A percentile compares a stretch with the other conserved stretches of the same genome.
These are phyloP conservation scores for Entophlyctis luteolus DNA, from an alignment of 192 early-diverging fungal genomes.

Conservation along the genomic window DNA sequence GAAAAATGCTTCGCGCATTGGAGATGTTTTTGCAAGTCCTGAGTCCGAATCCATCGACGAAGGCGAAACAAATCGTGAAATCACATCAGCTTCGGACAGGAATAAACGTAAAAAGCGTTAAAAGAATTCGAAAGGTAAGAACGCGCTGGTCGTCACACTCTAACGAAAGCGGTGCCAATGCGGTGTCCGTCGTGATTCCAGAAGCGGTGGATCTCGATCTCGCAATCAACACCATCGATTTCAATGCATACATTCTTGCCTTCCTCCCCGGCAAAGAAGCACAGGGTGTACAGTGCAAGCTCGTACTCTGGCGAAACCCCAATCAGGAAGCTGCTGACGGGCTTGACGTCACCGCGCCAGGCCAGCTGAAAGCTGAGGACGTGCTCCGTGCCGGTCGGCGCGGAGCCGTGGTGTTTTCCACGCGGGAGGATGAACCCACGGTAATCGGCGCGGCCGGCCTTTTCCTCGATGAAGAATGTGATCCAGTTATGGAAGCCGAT, in stretches of 20 bases:
- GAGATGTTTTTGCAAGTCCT: too few relatives aligned
- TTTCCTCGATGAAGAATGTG: constrained; percentile 30
- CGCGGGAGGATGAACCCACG: constrained; percentile 31
- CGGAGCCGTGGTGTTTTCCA: not conserved
- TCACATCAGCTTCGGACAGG: too few relatives aligned
- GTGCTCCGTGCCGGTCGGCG: constrained; percentile 13
- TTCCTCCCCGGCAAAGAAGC: constrained; percentile 21
- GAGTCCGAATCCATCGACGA: too few relatives aligned
- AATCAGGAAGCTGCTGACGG: constrained; percentile 36
- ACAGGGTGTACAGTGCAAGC: constrained; percentile 39
- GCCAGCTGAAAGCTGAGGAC: constrained; percentile 31
- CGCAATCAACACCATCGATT: constrained; percentile 20
- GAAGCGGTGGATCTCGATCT: constrained; percentile 26
- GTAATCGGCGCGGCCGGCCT: constrained; percentile 29
- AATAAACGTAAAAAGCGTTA: too few relatives aligned
- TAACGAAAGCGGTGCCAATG: constrained; percentile 25
- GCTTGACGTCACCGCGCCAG: constrained; percentile 36
- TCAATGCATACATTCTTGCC: not conserved
- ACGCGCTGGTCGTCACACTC: too few relatives aligned
- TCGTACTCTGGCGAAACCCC: constrained; percentile 38
- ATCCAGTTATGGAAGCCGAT: constrained; percentile 45
- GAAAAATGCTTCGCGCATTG: too few relatives aligned
- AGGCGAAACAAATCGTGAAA: too few relatives aligned
- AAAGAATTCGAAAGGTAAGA: too few relatives aligned
- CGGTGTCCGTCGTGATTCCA: constrained; percentile 2